Evolutionary conservation across 768 basidiomycete species (phyloP), one percentile per base, ranked within the genome.

Genomic region (Pleurotus cornucopiae): DNA sequence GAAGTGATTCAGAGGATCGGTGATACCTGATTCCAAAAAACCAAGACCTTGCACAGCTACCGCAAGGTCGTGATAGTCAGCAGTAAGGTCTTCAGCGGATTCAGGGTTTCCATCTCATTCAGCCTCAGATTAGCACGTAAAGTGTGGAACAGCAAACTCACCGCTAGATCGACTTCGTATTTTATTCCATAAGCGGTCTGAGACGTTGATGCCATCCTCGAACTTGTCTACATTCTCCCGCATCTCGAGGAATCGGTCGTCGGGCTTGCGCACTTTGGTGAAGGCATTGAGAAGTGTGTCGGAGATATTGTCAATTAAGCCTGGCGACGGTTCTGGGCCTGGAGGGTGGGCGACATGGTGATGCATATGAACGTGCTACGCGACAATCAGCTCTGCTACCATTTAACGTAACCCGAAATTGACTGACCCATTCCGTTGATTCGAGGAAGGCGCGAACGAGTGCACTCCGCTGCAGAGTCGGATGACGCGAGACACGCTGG

Each of bases 251-350:
- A 99, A 99, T 34, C 97, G 84, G 62, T 95, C 94, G 66, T 99
- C 97, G 0, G 97, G 96, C 70, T 99, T 99, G 59, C 94, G 88
- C 16, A 98, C 92, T 46, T 89, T 88, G 21, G 94, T 83, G 68
- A 99, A 99, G 1, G 96, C 95, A 66, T 98, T 98, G 53, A 99
- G 76, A 44, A 98, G 84, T 6, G 93, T 94, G 71, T 99, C 97
- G 34, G 94, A 96, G 56, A 99, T 78, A 61, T 92, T 94, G 75
- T 99, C 97, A 55, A 99, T 86, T 41, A 99, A 76, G 37, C 92
- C 88, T 1, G 82, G 82, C 0, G 82, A 77, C 18, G 85, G 80
- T 65, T 93, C 92, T n/a, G 87, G 86, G 18, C 83, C 84, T 16
- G 94, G 91, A 4, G 95, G 93, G 65, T 97, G 91, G 5, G 95